phyloP scores from a whole-genome alignment of 2,329 filamentous ascomycete genomes.

The Claviceps maximensis region DNA sequence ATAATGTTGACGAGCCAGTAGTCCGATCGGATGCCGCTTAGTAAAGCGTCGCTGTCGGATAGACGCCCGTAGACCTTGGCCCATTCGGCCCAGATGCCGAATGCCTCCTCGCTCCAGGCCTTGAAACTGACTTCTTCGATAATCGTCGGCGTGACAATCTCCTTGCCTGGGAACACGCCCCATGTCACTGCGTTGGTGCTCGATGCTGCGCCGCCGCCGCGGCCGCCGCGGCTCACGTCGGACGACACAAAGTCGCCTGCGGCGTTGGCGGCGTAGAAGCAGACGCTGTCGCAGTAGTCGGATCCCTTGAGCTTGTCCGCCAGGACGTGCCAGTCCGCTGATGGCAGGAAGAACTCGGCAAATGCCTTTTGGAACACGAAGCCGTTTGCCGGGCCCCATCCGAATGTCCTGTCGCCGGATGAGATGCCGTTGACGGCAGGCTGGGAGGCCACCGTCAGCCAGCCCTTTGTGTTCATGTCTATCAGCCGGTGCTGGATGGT shows the following conservation, averaged over 20 bases:
- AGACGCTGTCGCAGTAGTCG: slow-evolving; percentile 53
- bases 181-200: slow-evolving; percentile 91
- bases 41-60: slow-evolving; percentile 55
- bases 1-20: slow-evolving; percentile 87
- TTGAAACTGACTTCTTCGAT: slow-evolving; percentile 91
- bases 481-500: slow-evolving; percentile 68
- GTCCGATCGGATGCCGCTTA: slow-evolving; percentile 54
- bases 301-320: slow-evolving; percentile 45
- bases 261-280: slow-evolving; percentile 77
- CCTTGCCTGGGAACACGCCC: slow-evolving; percentile 90
- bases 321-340: slow-evolving; percentile 56
- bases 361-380: slow-evolving; percentile 99
- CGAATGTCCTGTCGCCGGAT: slow-evolving; percentile 67
- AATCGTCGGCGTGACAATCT: slow-evolving; percentile 92
- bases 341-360: slow-evolving; percentile 85
- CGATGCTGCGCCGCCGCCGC: slow-evolving; percentile 20
- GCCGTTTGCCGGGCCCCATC: slow-evolving; percentile 84
- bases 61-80: slow-evolving; percentile 70
- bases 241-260: slow-evolving; percentile 67
- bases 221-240: slow-evolving; percentile 29
- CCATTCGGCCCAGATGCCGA: slow-evolving; percentile 93
- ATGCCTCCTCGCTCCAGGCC: slow-evolving; percentile 92
- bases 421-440: slow-evolving; percentile 79
- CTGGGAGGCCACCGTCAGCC: slow-evolving; percentile 95
- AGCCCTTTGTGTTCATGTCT: slow-evolving; percentile 64